These are phyloP conservation scores for Spergularia marina DNA, from an alignment of 148 eudicot species.

Conservation along the genomic window DNA sequence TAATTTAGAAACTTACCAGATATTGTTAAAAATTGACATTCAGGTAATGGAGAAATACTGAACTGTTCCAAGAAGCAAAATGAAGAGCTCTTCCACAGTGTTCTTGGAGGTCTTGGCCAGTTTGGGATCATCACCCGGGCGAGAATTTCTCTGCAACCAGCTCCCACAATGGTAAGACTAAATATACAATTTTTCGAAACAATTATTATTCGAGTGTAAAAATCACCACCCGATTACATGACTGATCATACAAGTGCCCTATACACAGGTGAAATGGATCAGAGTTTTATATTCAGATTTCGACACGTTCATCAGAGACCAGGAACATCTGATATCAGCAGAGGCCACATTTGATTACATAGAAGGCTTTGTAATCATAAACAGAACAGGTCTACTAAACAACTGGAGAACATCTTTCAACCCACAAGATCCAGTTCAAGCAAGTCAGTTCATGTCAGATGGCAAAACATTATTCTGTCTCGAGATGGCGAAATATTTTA, in stretches of 20 bases:
- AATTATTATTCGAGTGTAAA: no score
- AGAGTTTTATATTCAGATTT: conserved; percentile 82
- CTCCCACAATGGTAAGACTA: conserved; percentile 57
- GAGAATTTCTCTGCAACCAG: conserved; percentile 64
- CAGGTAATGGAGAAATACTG: conserved; percentile 76
- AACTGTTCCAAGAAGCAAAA: conserved; percentile 64
- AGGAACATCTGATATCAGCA: conserved; percentile 61
- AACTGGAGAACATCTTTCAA: conserved; percentile 83
- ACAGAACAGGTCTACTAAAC: conserved; percentile 61
- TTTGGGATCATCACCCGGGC: conserved; percentile 83
- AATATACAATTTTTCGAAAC: background rate
- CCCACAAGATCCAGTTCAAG: conserved; percentile 74
- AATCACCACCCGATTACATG: no score
- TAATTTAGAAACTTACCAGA: background rate
- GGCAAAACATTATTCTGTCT: conserved; percentile 66
- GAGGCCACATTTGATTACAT: conserved; percentile 60
- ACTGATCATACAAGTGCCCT: background rate
- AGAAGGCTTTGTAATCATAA: conserved; percentile 72
- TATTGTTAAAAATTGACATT: conserved; percentile 10
- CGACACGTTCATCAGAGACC: conserved; percentile 64
- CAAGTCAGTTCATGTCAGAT: conserved; percentile 60
- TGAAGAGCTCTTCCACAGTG: conserved; percentile 63
- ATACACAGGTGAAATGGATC: conserved; percentile 81
- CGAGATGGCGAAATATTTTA: conserved; percentile 65
- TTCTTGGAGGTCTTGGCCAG: conserved; percentile 92